These are phyloP conservation scores for Dactylellina sp. DNA, from an alignment of 2,329 filamentous ascomycete genomes.

Conservation along the genomic window DNA sequence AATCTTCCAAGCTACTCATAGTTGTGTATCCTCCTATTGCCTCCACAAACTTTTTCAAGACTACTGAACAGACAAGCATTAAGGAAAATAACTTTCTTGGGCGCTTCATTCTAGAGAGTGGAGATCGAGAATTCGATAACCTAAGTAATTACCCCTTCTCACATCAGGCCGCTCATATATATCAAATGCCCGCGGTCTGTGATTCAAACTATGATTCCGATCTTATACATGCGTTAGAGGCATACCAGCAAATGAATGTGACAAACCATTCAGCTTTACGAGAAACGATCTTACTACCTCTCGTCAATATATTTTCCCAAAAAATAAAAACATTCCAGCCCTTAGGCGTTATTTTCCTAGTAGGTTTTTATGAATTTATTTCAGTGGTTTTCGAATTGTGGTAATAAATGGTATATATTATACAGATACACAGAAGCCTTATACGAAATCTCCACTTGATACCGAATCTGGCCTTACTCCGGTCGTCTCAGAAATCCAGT, in stretches of 20 bases:
- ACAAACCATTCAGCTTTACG: background rate
- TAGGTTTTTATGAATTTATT: background rate
- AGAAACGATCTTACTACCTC: background rate
- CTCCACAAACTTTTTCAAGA: background rate
- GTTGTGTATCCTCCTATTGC: slow-evolving; percentile 58
- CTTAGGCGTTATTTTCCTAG: background rate
- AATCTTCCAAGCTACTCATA: slow-evolving; percentile 53
- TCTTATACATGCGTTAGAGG: slow-evolving; percentile 12
- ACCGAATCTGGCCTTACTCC: slow-evolving; percentile 16
- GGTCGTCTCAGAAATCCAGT: background rate
- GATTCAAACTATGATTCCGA: slow-evolving; percentile 16
- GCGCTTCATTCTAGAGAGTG: slow-evolving; percentile 22
- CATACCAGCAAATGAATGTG: slow-evolving; percentile 5
- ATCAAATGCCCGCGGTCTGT: background rate
- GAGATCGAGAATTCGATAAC: background rate
- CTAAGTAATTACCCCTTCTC: background rate
- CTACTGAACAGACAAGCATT: background rate
- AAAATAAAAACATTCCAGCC: slow-evolving; percentile 2
- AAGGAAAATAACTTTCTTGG: slow-evolving; percentile 1
- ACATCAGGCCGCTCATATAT: slow-evolving; percentile 2
- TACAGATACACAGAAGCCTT: slow-evolving; percentile 22
- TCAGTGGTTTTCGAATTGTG: background rate
- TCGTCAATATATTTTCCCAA: slow-evolving; percentile 7
- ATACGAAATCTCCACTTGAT: slow-evolving; percentile 36
- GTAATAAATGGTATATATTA: background rate